Evolutionary conservation across 352 stramenopile species (phyloP).

Genomic region (Globisporangium sylvaticum): DNA sequence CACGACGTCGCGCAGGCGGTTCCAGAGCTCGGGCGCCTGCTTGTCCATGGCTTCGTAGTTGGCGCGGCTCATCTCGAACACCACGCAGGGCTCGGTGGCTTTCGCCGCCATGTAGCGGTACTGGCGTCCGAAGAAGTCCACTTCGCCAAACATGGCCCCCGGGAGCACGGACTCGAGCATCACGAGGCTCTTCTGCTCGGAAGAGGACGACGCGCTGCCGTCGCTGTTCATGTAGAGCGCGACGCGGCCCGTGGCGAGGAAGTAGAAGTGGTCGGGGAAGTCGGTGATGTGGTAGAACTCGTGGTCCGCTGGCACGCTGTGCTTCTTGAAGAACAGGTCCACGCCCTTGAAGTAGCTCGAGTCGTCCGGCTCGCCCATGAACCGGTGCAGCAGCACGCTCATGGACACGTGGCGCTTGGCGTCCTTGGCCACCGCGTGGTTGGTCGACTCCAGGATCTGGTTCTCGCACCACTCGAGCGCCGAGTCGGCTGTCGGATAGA

Average conservation of each 20-base stretch:
- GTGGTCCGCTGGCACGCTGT: constrained; percentile 48
- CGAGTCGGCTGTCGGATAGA: constrained; percentile 67
- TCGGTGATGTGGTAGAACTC: constrained; percentile 74
- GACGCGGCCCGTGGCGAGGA: constrained; percentile 67
- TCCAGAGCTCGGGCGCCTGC: not conserved
- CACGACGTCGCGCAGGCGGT: not conserved
- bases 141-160: constrained; percentile 82
- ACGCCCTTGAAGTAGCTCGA: constrained; percentile 60
- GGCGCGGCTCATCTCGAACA: not conserved
- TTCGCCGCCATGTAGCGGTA: constrained; percentile 33
- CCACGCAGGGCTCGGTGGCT: not conserved
- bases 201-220: constrained; percentile 25
- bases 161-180: constrained; percentile 69
- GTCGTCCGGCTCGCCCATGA: constrained; percentile 74
- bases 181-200: constrained; percentile 35
- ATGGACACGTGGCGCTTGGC: constrained; percentile 48
- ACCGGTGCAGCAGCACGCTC: constrained; percentile 66
- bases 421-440: constrained; percentile 25
- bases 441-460: constrained; percentile 39
- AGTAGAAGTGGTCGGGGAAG: constrained; percentile 65
- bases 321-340: constrained; percentile 60
- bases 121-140: constrained; percentile 81
- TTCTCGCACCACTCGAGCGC: constrained; percentile 81
- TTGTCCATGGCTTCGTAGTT: not conserved
- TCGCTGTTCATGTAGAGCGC: constrained; percentile 78